A percentile compares a stretch with the other conserved stretches of the same genome.
These are phyloP conservation scores for Coccomyxa sp. DNA, from an alignment of 139 green algal species.

Conservation along the genomic window DNA sequence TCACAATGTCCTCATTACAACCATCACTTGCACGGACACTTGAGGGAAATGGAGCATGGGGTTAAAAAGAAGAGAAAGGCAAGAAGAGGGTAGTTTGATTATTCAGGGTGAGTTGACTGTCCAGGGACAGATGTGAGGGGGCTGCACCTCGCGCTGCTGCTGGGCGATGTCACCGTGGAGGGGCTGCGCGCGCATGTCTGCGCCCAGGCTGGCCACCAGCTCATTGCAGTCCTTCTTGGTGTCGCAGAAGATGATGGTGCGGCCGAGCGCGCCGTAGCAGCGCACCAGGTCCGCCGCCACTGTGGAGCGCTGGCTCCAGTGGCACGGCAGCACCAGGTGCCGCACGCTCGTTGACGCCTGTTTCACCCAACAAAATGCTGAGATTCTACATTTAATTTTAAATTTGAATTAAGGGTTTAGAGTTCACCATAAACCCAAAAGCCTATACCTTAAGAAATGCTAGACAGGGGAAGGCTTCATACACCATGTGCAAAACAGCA, in stretches of 20 bases:
- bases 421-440: too few species aligned
- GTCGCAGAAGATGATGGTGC: slow-evolving; percentile 95
- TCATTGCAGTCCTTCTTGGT: slow-evolving; percentile 94
- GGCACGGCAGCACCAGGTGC: slow-evolving; percentile 89
- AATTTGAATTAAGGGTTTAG: not conserved
- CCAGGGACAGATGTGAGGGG: too few species aligned
- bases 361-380: not conserved
- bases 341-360: slow-evolving; percentile 78
- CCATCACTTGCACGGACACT: too few species aligned
- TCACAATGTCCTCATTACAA: too few species aligned
- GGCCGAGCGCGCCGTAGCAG: slow-evolving; percentile 69
- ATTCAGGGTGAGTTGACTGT: too few species aligned
- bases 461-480: too few species aligned
- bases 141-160: slow-evolving; percentile 51
- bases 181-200: slow-evolving; percentile 55
- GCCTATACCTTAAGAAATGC: too few species aligned
- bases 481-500: too few species aligned
- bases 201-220: slow-evolving; percentile 57
- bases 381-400: not conserved
- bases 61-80: too few species aligned
- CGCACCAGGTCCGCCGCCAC: slow-evolving; percentile 79
- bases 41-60: too few species aligned
- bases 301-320: slow-evolving; percentile 68
- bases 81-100: too few species aligned
- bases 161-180: slow-evolving; percentile 93